Conservation (phyloP, 2,329 filamentous ascomycete genomes). For the Blastomyces gilchristii region DNA sequence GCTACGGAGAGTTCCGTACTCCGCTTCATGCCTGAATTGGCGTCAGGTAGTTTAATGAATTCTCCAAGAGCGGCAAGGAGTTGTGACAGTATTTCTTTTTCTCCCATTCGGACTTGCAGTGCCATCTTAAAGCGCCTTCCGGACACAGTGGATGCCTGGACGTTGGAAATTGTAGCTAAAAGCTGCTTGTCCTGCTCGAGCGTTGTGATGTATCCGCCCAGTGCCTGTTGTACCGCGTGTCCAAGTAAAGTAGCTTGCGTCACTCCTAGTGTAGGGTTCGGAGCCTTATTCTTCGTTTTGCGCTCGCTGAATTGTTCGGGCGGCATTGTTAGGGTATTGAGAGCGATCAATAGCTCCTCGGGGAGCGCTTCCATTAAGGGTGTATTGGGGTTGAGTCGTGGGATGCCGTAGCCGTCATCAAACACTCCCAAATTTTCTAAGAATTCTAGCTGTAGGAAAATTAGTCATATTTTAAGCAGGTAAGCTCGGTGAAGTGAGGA, state of each 20-base stretch:
- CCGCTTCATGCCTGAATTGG: conserved; percentile 23
- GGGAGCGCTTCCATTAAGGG: conserved; percentile 29
- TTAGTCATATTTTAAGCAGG: conserved; percentile 12
- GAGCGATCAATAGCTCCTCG: conserved; percentile 31
- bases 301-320: conserved; percentile 27
- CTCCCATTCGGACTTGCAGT: conserved; percentile 56
- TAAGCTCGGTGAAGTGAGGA: background rate
- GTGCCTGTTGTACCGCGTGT: conserved; percentile 26
- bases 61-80: conserved; percentile 35
- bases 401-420: conserved; percentile 63
- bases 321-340: conserved; percentile 27
- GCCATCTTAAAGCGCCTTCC: conserved; percentile 47
- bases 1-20: conserved; percentile 19
- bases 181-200: conserved; percentile 42
- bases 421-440: conserved; percentile 54
- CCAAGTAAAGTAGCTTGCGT: conserved; percentile 27
- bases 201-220: conserved; percentile 43
- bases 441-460: conserved; percentile 35
- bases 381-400: conserved; percentile 22
- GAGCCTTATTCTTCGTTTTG: conserved; percentile 27
- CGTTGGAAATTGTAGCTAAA: conserved; percentile 26
- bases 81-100: conserved; percentile 56
- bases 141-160: conserved; percentile 27
- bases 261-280: conserved; percentile 25
- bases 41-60: conserved; percentile 13